Evolutionary conservation across 345 rosid species (phyloP).

Genomic region (Firmiana major): DNA sequence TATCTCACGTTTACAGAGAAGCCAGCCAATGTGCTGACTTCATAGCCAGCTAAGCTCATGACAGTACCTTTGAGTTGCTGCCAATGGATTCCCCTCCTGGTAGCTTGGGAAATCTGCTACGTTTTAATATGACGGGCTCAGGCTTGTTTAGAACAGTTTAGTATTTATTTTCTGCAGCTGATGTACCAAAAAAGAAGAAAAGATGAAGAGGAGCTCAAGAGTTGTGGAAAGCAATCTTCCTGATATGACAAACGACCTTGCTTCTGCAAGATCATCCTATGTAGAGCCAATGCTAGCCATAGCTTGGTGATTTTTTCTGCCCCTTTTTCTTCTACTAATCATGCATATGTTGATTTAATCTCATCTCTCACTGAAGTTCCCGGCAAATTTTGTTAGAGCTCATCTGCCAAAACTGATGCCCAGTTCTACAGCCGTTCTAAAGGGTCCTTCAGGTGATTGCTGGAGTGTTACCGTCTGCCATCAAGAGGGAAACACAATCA

Average conservation of each 20-base stretch:
- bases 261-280: background rate
- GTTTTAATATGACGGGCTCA: too few species aligned
- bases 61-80: too few species aligned
- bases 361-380: too few species aligned
- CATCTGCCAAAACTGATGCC: background rate
- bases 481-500: background rate
- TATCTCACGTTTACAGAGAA: too few species aligned
- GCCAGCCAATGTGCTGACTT: too few species aligned
- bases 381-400: background rate
- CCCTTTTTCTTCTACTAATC: background rate
- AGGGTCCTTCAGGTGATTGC: slow-evolving; percentile 2
- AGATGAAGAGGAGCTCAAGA: background rate
- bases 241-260: background rate
- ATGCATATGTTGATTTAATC: too few species aligned
- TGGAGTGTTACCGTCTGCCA: slow-evolving; percentile 7
- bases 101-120: too few species aligned
- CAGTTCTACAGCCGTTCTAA: background rate
- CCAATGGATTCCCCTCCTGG: too few species aligned
- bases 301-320: background rate
- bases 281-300: background rate
- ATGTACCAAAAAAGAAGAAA: background rate
- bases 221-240: background rate
- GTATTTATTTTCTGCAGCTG: too few species aligned
- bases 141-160: too few species aligned
- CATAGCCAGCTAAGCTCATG: too few species aligned